Evolutionary conservation across 2,329 filamentous ascomycete genomes (phyloP).

Genomic region (Pseudogymnoascus sp.): DNA sequence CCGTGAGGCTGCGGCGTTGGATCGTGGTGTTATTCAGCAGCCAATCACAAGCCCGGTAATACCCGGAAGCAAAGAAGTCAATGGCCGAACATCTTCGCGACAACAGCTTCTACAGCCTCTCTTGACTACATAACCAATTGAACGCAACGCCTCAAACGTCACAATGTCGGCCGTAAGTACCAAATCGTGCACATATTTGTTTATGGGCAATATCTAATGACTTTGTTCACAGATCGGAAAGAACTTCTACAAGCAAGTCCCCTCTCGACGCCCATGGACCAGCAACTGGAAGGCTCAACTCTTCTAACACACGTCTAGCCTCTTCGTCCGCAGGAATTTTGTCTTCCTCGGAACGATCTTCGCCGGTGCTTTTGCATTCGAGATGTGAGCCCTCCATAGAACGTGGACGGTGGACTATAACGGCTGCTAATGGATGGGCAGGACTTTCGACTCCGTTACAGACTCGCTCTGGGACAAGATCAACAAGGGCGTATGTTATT

Average conservation of each 20-base stretch:
- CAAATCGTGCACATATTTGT: neutral
- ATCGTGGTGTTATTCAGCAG: constrained; percentile 9
- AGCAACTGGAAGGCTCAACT: neutral
- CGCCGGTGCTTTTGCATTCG: constrained; percentile 76
- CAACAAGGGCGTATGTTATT: constrained; percentile 76
- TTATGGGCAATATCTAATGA: constrained; percentile 15
- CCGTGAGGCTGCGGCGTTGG: neutral
- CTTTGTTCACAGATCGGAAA: constrained; percentile 24
- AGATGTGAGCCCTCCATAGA: constrained; percentile 62
- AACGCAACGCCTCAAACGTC: constrained; percentile 14
- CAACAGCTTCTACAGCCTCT: constrained; percentile 13
- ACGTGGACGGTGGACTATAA: neutral
- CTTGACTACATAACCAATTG: constrained; percentile 12
- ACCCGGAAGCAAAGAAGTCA: constrained; percentile 10
- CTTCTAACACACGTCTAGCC: constrained; percentile 42
- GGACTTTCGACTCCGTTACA: constrained; percentile 73
- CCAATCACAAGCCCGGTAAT: constrained; percentile 16
- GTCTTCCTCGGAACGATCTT: constrained; percentile 86
- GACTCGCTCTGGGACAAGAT: constrained; percentile 83
- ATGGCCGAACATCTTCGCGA: constrained; percentile 16
- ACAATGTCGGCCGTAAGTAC: constrained; percentile 25
- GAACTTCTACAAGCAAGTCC: constrained; percentile 27
- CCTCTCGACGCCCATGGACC: constrained; percentile 11
- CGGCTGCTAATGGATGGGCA: constrained; percentile 30
- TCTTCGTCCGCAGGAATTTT: constrained; percentile 77